Evolutionary conservation across 78 protist species (phyloP).

Genomic region (Ministeria vibrans): DNA sequence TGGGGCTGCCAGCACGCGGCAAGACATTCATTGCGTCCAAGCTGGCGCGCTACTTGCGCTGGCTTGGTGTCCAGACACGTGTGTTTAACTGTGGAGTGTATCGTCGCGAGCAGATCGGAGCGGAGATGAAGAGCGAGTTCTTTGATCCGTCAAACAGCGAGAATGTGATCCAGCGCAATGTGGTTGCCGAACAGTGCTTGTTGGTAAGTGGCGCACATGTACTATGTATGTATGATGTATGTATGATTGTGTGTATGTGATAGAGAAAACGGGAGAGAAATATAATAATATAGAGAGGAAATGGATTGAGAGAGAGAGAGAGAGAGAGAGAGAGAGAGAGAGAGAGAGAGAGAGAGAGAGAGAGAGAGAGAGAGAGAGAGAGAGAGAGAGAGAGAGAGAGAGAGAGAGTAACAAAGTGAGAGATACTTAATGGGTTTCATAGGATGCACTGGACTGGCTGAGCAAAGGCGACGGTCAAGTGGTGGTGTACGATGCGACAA

Average conservation of each 20-base stretch:
- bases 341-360: slow-evolving; percentile 5
- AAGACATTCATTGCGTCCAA: slow-evolving; percentile 58
- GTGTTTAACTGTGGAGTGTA: slow-evolving; percentile 4
- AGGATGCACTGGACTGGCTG: background rate
- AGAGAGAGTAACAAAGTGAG: too few relatives aligned
- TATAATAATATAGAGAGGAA: too few relatives aligned
- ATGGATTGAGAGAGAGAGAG: too few relatives aligned
- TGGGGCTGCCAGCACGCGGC: slow-evolving; percentile 83
- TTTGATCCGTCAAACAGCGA: slow-evolving; percentile 4
- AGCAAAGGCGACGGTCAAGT: background rate
- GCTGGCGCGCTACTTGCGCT: slow-evolving; percentile 59
- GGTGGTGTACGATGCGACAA: slow-evolving; percentile 77
- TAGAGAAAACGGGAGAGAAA: too few relatives aligned
- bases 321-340: too few relatives aligned
- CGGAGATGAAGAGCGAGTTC: background rate
- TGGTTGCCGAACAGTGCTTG: background rate
- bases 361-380: too few relatives aligned
- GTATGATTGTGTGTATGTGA: too few relatives aligned
- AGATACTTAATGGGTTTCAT: too few relatives aligned
- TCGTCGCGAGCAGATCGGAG: slow-evolving; percentile 2
- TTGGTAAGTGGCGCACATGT: too few relatives aligned
- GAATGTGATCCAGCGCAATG: background rate
- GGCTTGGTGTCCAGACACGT: slow-evolving; percentile 51
- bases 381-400: too few relatives aligned
- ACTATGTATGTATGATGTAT: too few relatives aligned